Conservation (phyloP, 768 basidiomycete genomes). For the Psilocybe azurescens region DNA sequence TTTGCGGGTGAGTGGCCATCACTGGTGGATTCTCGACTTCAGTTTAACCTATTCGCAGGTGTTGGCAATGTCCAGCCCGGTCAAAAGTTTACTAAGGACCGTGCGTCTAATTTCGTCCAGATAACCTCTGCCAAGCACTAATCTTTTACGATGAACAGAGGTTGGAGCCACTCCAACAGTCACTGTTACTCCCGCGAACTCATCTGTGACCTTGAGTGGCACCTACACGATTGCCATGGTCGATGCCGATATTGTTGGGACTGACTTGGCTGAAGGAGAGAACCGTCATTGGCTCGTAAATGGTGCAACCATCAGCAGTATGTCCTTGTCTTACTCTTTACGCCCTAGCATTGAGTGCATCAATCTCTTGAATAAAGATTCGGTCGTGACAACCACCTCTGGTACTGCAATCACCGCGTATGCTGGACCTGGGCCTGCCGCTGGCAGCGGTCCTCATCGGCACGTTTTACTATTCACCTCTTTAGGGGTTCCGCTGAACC, state of each 20-base stretch:
- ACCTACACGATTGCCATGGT: conserved; percentile 76
- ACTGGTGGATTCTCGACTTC: background rate
- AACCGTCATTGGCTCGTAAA: conserved; percentile 87
- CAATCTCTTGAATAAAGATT: conserved; percentile 26
- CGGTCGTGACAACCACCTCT: conserved; percentile 45
- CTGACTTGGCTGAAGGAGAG: conserved; percentile 59
- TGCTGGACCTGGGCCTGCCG: conserved; percentile 71
- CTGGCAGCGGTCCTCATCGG: conserved; percentile 79
- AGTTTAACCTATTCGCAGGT: conserved; percentile 30
- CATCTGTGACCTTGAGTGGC: conserved; percentile 48
- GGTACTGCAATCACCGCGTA: conserved; percentile 64
- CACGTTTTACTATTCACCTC: conserved; percentile 26
- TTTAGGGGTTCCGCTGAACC: background rate
- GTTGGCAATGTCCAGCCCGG: conserved; percentile 60
- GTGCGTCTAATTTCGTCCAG: conserved; percentile 42
- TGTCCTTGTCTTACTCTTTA: background rate
- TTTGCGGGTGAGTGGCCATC: conserved; percentile 40
- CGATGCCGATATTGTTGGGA: conserved; percentile 73
- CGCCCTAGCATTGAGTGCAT: background rate
- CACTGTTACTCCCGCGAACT: conserved; percentile 53
- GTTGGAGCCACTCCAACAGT: conserved; percentile 59
- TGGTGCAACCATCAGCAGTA: conserved; percentile 55
- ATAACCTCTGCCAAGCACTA: background rate
- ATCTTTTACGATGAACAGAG: conserved; percentile 44
- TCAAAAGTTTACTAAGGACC: conserved; percentile 57